A percentile compares a stretch with the other conserved stretches of the same genome.
These are phyloP conservation scores for Plasmodium blacklocki DNA, from an alignment of 169 alveolate species.

Conservation along the genomic window DNA sequence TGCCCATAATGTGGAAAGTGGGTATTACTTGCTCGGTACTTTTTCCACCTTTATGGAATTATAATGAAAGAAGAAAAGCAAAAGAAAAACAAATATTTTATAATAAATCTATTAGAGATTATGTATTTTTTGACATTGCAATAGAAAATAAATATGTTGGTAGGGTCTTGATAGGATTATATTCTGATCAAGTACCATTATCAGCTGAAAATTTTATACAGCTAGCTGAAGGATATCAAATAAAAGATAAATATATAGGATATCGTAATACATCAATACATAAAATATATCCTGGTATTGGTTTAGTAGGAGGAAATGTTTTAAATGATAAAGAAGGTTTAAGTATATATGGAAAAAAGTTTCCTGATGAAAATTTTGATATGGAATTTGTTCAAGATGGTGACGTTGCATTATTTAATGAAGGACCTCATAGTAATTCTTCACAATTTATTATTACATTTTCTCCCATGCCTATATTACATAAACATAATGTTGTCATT, in stretches of 20 bases:
- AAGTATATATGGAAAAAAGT: conserved; percentile 81
- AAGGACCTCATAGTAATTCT: conserved; percentile 79
- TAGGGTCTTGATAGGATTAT: conserved; percentile 83
- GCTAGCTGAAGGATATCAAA: conserved; percentile 80
- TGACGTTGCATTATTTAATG: conserved; percentile 83
- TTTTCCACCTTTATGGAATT: conserved; percentile 69
- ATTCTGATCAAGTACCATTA: conserved; percentile 84
- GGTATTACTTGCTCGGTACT: conserved; percentile 42
- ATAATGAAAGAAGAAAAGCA: conserved; percentile 73
- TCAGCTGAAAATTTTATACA: conserved; percentile 84
- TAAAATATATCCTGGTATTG: conserved; percentile 79
- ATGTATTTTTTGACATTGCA: conserved; percentile 84
- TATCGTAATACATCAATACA: conserved; percentile 80
- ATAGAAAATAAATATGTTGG: conserved; percentile 83
- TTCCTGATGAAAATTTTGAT: conserved; percentile 84
- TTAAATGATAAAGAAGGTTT: conserved; percentile 80
- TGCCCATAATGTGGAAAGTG: conserved; percentile 49
- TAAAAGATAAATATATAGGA: conserved; percentile 81
- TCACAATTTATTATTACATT: conserved; percentile 84
- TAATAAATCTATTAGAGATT: conserved; percentile 80
- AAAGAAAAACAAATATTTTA: conserved; percentile 59
- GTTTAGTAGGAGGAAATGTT: conserved; percentile 82
- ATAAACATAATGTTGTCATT: conserved; percentile 81
- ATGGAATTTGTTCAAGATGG: conserved; percentile 84
- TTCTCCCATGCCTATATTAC: conserved; percentile 78